A percentile compares a stretch with the other conserved stretches of the same genome.
These are phyloP conservation scores for Pseudocohnilembus persalinus DNA, from an alignment of 169 alveolate species.

Conservation along the genomic window DNA sequence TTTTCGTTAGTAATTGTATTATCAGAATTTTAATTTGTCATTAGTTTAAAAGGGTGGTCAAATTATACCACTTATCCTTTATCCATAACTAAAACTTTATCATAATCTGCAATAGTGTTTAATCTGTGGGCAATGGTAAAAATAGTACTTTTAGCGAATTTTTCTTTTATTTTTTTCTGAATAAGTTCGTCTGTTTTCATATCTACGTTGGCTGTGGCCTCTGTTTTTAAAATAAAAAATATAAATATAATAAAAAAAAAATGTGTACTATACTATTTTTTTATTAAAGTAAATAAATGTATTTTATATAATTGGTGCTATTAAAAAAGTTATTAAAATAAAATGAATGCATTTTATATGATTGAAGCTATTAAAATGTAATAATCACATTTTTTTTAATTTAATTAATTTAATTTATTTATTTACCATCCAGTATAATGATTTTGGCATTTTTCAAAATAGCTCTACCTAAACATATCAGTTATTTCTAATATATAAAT, in stretches of 20 bases:
- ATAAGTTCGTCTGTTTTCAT: conserved; percentile 43
- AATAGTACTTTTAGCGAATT: conserved; percentile 80
- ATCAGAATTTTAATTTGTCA: conserved; percentile 5
- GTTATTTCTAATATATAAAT: conserved; percentile 81
- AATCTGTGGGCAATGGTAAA: conserved; percentile 92
- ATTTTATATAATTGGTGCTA: too few species aligned
- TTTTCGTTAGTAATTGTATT: conserved; percentile 7
- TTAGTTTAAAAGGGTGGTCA: conserved; percentile 65
- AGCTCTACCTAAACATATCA: conserved; percentile 81
- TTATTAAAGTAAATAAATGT: too few species aligned
- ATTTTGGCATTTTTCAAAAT: conserved; percentile 48
- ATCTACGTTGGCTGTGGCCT: conserved; percentile 58
- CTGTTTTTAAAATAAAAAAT: too few species aligned
- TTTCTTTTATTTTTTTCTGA: conserved; percentile 33
- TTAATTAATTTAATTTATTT: too few species aligned
- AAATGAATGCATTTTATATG: too few species aligned
- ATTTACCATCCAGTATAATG: conserved; percentile 44
- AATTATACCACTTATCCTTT: conserved; percentile 78
- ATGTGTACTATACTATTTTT: too few species aligned
- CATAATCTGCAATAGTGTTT: conserved; percentile 87
- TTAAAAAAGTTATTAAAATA: too few species aligned
- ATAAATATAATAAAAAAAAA: too few species aligned
- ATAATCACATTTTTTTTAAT: too few species aligned
- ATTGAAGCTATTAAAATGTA: too few species aligned
- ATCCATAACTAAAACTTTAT: conserved; percentile 81